Conservation (phyloP, 2,329 filamentous ascomycete species). For the Hymenoscyphus repandus region DNA sequence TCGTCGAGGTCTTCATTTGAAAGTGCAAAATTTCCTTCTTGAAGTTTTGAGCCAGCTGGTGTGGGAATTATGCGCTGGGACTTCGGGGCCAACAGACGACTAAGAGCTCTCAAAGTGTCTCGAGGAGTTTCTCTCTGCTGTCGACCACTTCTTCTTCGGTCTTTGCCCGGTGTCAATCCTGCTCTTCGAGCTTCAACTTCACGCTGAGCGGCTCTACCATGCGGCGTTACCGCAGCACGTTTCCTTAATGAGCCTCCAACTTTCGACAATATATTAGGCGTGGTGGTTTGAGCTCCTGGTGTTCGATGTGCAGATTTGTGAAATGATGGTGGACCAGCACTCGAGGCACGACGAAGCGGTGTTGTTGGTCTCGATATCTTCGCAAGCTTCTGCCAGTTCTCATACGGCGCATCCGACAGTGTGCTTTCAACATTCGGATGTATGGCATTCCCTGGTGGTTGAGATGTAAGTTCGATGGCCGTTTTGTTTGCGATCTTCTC, state of each 20-base stretch:
- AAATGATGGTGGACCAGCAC: constrained; percentile 26
- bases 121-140: constrained; percentile 52
- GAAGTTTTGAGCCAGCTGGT: constrained; percentile 17
- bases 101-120: constrained; percentile 48
- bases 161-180: constrained; percentile 55
- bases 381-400: constrained; percentile 21
- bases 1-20: constrained; percentile 36
- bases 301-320: constrained; percentile 24
- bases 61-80: constrained; percentile 27
- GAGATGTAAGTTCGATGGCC: no score
- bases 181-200: constrained; percentile 54
- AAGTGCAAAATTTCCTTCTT: constrained; percentile 17
- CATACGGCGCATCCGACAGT: constrained; percentile 21
- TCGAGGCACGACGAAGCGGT: constrained; percentile 28
- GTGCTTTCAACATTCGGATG: background rate
- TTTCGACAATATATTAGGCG: constrained; percentile 19
- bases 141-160: constrained; percentile 51
- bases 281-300: constrained; percentile 24
- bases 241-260: constrained; percentile 24
- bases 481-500: no score
- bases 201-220: constrained; percentile 54
- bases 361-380: constrained; percentile 29
- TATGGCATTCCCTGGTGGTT: no score
- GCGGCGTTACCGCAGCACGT: constrained; percentile 42
- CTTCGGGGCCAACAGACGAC: constrained; percentile 46